Conservation (phyloP, 352 stramenopile genomes). For the Globisporangium alternatum region DNA sequence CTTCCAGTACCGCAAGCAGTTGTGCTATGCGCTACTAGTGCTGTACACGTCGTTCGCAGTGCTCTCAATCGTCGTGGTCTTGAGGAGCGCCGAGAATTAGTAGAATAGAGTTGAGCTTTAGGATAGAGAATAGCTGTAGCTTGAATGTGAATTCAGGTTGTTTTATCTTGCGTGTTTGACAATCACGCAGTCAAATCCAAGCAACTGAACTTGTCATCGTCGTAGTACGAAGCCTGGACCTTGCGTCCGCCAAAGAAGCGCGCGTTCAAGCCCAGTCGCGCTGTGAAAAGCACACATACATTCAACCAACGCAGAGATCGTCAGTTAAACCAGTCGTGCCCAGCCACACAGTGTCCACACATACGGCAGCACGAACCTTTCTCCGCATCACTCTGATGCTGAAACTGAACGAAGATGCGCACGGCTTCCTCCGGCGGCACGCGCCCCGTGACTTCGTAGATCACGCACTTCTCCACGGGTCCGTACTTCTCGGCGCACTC, state of each 20-base stretch:
- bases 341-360: neutral
- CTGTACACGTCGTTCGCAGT: slow-evolving; percentile 67
- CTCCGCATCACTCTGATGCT: slow-evolving; percentile 53
- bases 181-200: slow-evolving; percentile 49
- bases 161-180: neutral
- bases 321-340: neutral
- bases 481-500: slow-evolving; percentile 86
- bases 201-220: slow-evolving; percentile 73
- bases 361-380: slow-evolving; percentile 51
- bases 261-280: slow-evolving; percentile 75
- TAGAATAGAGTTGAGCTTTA: neutral
- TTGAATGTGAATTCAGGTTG: slow-evolving; percentile 3
- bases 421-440: slow-evolving; percentile 71
- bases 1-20: slow-evolving; percentile 53
- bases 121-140: neutral
- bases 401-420: slow-evolving; percentile 89
- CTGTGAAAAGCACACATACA: slow-evolving; percentile 25
- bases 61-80: slow-evolving; percentile 57
- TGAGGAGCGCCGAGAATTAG: slow-evolving; percentile 15
- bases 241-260: slow-evolving; percentile 89
- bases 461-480: slow-evolving; percentile 66
- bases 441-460: slow-evolving; percentile 59
- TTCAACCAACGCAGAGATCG: neutral
- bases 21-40: slow-evolving; percentile 58
- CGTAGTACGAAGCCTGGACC: slow-evolving; percentile 78